These are phyloP conservation scores for Mortierella hygrophila DNA, from an alignment of 192 early-diverging fungal genomes.

Conservation along the genomic window DNA sequence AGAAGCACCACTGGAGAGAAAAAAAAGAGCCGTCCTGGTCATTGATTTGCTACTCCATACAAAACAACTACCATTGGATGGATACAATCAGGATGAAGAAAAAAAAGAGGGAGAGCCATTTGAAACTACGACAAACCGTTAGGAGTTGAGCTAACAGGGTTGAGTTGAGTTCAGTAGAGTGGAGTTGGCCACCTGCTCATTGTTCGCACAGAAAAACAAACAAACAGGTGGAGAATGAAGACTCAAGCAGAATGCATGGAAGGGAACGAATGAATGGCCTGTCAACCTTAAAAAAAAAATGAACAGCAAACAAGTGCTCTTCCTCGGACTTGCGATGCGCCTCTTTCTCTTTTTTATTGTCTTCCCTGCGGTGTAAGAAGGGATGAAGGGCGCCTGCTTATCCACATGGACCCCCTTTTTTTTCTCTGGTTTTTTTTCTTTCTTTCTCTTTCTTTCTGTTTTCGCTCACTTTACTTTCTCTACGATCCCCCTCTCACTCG, in stretches of 20 bases:
- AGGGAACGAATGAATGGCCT: too few species aligned
- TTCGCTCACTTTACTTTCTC: background rate
- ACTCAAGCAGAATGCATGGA: too few species aligned
- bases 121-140: background rate
- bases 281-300: background rate
- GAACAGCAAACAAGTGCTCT: background rate
- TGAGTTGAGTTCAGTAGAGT: background rate
- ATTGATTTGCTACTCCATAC: background rate
- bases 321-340: background rate
- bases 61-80: background rate
- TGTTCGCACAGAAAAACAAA: too few species aligned
- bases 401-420: background rate
- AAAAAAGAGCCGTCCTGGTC: background rate
- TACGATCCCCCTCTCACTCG: too few species aligned
- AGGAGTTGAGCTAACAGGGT: background rate
- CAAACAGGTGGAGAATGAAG: background rate
- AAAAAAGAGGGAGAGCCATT: background rate
- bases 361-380: background rate
- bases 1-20: background rate
- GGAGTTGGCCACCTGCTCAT: background rate
- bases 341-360: background rate
- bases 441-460: background rate
- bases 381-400: background rate
- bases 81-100: background rate
- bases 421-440: background rate